Percentiles rank a stretch among this genome's conserved stretches.
These are phyloP conservation scores for Alliaria petiolata DNA, from an alignment of 345 rosid genomes.

Conservation along the genomic window DNA sequence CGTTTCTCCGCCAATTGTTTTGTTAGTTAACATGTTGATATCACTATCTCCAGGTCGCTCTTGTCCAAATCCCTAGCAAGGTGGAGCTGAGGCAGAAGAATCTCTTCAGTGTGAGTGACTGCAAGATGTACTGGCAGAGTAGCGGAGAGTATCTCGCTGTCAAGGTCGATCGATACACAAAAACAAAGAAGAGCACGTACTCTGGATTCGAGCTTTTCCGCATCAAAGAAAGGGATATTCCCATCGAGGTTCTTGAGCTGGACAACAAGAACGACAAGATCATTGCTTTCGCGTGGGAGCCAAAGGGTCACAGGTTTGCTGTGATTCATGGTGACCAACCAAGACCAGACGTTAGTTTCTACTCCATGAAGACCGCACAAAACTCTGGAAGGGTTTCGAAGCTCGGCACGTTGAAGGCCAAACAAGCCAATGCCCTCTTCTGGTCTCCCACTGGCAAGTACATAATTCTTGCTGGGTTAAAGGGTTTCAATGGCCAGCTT, in stretches of 20 bases:
- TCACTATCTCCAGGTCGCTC: too few species aligned
- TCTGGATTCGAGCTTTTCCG: constrained; percentile 78
- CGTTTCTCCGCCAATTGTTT: too few species aligned
- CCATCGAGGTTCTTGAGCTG: constrained; percentile 81
- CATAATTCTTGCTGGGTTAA: constrained; percentile 84
- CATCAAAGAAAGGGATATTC: constrained; percentile 64
- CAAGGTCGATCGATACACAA: constrained; percentile 65
- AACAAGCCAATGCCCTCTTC: constrained; percentile 92
- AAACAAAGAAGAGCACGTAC: too few species aligned
- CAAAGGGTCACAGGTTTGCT: constrained; percentile 63
- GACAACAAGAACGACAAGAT: too few species aligned
- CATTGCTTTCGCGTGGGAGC: constrained; percentile 90
- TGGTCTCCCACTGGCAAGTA: constrained; percentile 93
- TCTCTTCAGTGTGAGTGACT: constrained; percentile 65
- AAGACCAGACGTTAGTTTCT: constrained; percentile 48
- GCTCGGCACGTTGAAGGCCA: constrained; percentile 78
- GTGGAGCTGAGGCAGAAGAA: constrained; percentile 73
- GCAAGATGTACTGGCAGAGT: constrained; percentile 93
- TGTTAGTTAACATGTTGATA: too few species aligned
- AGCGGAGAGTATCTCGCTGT: constrained; percentile 89
- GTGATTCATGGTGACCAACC: constrained; percentile 69
- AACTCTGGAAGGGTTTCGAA: constrained; percentile 51
- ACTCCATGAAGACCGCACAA: neutral
- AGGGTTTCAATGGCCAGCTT: constrained; percentile 91
- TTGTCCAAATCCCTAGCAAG: constrained; percentile 62